phyloP scores from a whole-genome alignment of 208 protist species.

The Acanthamoeba healyi region DNA sequence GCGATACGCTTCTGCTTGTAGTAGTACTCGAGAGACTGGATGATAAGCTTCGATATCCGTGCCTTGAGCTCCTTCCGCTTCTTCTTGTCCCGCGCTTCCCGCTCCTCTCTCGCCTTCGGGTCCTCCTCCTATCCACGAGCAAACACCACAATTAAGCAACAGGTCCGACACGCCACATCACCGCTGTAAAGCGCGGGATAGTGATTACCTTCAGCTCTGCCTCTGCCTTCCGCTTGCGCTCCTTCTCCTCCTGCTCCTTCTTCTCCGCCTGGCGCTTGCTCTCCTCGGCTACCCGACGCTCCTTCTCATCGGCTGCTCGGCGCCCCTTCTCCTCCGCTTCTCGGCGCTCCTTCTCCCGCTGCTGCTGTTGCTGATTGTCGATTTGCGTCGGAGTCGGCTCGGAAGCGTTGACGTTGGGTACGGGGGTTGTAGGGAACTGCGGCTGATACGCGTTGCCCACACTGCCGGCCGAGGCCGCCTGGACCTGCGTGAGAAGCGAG shows the following conservation, averaged over 20 bases:
- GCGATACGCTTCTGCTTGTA: conserved; percentile 65
- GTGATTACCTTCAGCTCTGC: neutral
- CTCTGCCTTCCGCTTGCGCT: neutral
- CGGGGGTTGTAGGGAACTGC: neutral
- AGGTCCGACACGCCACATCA: too few species aligned
- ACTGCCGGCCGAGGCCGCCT: neutral
- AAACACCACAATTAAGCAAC: too few species aligned
- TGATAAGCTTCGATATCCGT: neutral
- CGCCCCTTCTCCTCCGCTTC: neutral
- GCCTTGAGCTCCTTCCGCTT: conserved; percentile 49
- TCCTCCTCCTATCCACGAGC: conserved; percentile 39
- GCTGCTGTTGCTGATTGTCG: neutral
- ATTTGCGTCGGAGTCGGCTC: neutral
- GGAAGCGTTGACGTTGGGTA: neutral
- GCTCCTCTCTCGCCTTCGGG: neutral
- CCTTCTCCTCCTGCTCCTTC: too few species aligned
- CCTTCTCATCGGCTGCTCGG: neutral
- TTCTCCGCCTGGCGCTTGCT: neutral
- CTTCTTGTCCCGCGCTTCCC: conserved; percentile 26
- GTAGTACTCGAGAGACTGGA: conserved; percentile 27
- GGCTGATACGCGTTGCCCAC: neutral
- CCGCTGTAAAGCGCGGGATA: too few species aligned
- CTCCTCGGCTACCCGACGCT: neutral
- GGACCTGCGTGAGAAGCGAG: neutral
- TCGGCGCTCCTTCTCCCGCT: neutral